phyloP scores from a whole-genome alignment of 2,329 filamentous ascomycete genomes.

The Diaporthe longicolla region DNA sequence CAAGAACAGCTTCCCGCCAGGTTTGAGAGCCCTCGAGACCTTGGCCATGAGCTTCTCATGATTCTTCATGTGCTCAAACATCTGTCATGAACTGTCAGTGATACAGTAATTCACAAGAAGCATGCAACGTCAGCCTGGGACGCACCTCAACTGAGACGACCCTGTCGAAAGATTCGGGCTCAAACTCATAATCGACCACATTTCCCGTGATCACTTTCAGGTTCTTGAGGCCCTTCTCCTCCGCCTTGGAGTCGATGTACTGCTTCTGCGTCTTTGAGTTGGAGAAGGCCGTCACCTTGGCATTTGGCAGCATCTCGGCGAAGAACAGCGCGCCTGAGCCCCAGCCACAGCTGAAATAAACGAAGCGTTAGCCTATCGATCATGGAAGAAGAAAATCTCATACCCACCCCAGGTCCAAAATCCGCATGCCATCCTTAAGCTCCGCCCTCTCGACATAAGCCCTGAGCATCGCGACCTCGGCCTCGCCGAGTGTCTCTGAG shows the following conservation, averaged over 20 bases:
- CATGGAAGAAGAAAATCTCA: not conserved
- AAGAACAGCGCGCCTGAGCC: slow-evolving; percentile 76
- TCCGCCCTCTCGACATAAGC: slow-evolving; percentile 73
- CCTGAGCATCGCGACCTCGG: slow-evolving; percentile 76
- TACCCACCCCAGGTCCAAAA: slow-evolving; percentile 73
- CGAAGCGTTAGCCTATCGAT: not conserved
- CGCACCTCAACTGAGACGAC: slow-evolving; percentile 74
- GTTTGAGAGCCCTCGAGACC: slow-evolving; percentile 70
- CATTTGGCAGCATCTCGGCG: slow-evolving; percentile 74
- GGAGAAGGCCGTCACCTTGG: slow-evolving; percentile 76
- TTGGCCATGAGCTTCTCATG: slow-evolving; percentile 78
- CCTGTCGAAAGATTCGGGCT: slow-evolving; percentile 70
- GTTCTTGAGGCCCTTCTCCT: slow-evolving; percentile 70
- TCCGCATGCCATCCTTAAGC: slow-evolving; percentile 70
- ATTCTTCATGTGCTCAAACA: slow-evolving; percentile 85
- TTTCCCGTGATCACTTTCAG: slow-evolving; percentile 76
- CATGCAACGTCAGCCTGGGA: not conserved
- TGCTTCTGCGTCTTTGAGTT: slow-evolving; percentile 78
- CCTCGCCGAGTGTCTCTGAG: slow-evolving; percentile 73
- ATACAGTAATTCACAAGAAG: not conserved
- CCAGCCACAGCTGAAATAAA: slow-evolving; percentile 72
- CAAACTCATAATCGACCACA: slow-evolving; percentile 76
- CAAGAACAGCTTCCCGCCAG: slow-evolving; percentile 76
- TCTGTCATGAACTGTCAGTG: slow-evolving; percentile 53
- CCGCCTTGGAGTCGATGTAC: slow-evolving; percentile 73